phyloP scores from a whole-genome alignment of 768 basidiomycete species.

The Hysterangium stoloniferum region DNA sequence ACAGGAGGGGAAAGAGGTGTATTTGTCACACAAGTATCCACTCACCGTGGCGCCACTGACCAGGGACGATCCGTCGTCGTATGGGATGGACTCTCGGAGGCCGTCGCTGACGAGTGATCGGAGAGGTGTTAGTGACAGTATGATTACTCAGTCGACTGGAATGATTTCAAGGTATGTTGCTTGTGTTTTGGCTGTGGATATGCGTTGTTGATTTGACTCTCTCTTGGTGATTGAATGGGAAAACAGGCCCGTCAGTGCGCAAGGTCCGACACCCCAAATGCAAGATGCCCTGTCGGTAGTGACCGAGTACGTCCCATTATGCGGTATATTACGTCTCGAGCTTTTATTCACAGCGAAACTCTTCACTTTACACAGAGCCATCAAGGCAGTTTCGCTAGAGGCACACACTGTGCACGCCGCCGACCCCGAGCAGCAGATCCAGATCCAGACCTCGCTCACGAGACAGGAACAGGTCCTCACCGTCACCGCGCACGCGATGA shows the following conservation, averaged over 20 bases:
- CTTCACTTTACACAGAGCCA: constrained; percentile 4
- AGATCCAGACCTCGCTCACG: constrained; percentile 51
- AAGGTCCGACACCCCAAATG: constrained; percentile 30
- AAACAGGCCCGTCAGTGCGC: constrained; percentile 11
- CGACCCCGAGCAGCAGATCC: constrained; percentile 27
- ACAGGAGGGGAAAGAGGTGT: constrained; percentile 69
- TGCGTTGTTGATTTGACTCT: not conserved
- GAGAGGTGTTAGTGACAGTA: constrained; percentile 35
- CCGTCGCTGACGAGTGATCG: constrained; percentile 41
- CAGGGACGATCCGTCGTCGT: constrained; percentile 34
- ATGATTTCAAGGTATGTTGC: constrained; percentile 17
- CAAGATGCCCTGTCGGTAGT: constrained; percentile 31
- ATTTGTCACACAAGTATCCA: constrained; percentile 57
- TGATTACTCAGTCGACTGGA: constrained; percentile 24
- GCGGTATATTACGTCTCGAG: not conserved
- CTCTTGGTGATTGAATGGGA: not conserved
- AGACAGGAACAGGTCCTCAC: constrained; percentile 78
- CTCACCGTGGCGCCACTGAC: constrained; percentile 66
- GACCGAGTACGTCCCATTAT: constrained; percentile 10
- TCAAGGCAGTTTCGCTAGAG: constrained; percentile 11
- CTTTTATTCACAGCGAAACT: not conserved
- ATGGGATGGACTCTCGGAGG: constrained; percentile 26
- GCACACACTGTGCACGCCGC: constrained; percentile 9
- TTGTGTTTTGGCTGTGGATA: constrained; percentile 20
- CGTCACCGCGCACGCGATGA: constrained; percentile 66